These are phyloP conservation scores for Jimgerdemannia lactiflua DNA, from an alignment of 192 early-diverging fungal species.

Conservation along the genomic window DNA sequence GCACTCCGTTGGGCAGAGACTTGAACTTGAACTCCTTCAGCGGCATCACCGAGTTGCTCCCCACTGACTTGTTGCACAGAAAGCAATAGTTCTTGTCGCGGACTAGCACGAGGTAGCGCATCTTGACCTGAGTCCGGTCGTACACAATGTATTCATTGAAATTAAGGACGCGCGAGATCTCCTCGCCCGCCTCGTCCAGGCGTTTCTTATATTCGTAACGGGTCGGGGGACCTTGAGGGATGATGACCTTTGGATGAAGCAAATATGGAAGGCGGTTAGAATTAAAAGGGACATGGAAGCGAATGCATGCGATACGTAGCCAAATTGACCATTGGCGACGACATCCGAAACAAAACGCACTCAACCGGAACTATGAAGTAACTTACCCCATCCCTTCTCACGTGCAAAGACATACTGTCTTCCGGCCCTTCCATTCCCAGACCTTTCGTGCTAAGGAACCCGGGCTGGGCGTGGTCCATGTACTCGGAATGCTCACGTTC, in stretches of 20 bases:
- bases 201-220: slow-evolving; percentile 37
- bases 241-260: slow-evolving; percentile 15
- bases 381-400: slow-evolving; percentile 20
- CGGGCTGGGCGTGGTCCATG: slow-evolving; percentile 20
- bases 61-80: slow-evolving; percentile 1
- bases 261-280: background rate
- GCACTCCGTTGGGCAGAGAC: background rate
- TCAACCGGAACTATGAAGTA: no score
- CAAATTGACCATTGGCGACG: no score
- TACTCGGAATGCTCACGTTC: slow-evolving; percentile 46
- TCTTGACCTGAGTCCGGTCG: slow-evolving; percentile 63
- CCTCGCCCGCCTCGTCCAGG: background rate
- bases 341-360: no score
- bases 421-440: slow-evolving; percentile 57
- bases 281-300: no score
- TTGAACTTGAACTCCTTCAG: slow-evolving; percentile 7
- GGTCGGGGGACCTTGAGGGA: slow-evolving; percentile 48
- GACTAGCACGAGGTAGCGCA: slow-evolving; percentile 56
- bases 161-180: slow-evolving; percentile 23
- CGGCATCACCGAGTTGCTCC: background rate
- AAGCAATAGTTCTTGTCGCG: slow-evolving; percentile 16
- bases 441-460: slow-evolving; percentile 64
- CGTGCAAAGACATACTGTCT: slow-evolving; percentile 27
- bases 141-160: slow-evolving; percentile 86
- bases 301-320: no score